Evolutionary conservation across 2,329 filamentous ascomycete genomes (phyloP).

Genomic region (Cladophialophora psammophila): DNA sequence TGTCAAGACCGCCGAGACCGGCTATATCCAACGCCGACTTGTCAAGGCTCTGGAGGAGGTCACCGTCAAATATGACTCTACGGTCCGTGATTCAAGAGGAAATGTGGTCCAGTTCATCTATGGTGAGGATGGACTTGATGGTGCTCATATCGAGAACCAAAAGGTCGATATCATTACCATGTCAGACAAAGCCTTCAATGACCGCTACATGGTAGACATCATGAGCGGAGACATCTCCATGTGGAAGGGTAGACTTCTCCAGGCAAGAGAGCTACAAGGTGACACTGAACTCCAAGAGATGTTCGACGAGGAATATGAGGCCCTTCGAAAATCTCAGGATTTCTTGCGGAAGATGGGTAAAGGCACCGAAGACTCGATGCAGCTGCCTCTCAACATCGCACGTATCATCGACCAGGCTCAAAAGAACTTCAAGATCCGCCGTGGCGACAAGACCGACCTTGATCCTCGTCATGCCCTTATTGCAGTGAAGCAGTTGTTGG

Average conservation of each 20-base stretch:
- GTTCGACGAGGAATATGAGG: conserved; percentile 87
- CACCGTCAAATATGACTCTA: conserved; percentile 96
- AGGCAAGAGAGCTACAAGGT: conserved; percentile 83
- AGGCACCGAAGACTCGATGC: conserved; percentile 67
- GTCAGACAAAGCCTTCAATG: conserved; percentile 77
- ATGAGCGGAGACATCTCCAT: conserved; percentile 74
- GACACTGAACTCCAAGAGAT: conserved; percentile 86
- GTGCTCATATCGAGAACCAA: conserved; percentile 91
- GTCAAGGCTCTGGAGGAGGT: conserved; percentile 98
- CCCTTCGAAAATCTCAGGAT: conserved; percentile 75
- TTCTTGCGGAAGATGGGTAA: conserved; percentile 75
- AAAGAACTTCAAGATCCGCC: conserved; percentile 88
- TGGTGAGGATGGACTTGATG: conserved; percentile 95
- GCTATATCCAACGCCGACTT: conserved; percentile 97
- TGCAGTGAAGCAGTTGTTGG: conserved; percentile 75
- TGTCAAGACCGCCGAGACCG: conserved; percentile 98
- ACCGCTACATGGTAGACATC: conserved; percentile 84
- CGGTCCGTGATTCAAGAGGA: conserved; percentile 93
- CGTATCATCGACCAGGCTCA: conserved; percentile 91
- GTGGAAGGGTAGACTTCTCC: conserved; percentile 76
- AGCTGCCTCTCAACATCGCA: conserved; percentile 88
- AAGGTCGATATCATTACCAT: conserved; percentile 84
- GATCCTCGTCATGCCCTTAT: conserved; percentile 87
- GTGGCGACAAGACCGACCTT: conserved; percentile 84
- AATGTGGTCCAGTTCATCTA: conserved; percentile 98